A percentile compares a stretch with the other conserved stretches of the same genome.
Conservation (phyloP, 345 rosid species). For the Erysimum cheiranthoides region DNA sequence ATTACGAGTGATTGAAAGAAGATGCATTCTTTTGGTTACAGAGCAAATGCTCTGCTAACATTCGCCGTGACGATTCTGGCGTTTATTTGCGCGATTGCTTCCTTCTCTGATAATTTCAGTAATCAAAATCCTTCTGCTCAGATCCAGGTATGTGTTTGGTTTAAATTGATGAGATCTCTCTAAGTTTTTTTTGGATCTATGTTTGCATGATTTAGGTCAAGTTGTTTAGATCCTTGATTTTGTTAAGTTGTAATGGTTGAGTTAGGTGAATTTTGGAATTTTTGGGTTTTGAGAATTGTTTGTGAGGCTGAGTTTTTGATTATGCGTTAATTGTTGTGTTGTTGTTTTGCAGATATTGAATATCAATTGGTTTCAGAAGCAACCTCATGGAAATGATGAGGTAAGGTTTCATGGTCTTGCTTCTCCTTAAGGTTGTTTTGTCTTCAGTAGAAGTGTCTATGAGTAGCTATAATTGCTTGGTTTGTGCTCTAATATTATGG, state of each 20-base stretch:
- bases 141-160: slow-evolving; percentile 65
- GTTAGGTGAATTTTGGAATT: not conserved
- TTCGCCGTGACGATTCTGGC: slow-evolving; percentile 83
- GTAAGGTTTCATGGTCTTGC: slow-evolving; percentile 44
- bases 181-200: slow-evolving; percentile 6
- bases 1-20: not conserved
- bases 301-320: not conserved
- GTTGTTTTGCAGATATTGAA: slow-evolving; percentile 67
- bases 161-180: slow-evolving; percentile 6
- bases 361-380: slow-evolving; percentile 95
- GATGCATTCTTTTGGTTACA: slow-evolving; percentile 90
- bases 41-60: slow-evolving; percentile 85
- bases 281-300: not conserved
- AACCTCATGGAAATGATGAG: slow-evolving; percentile 92
- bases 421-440: not conserved
- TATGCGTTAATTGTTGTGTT: slow-evolving; percentile 14
- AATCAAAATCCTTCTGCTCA: slow-evolving; percentile 74
- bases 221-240: slow-evolving; percentile 21
- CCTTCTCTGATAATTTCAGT: slow-evolving; percentile 87
- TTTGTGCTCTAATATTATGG: not conserved
- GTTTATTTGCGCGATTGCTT: slow-evolving; percentile 78
- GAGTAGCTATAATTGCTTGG: slow-evolving; percentile 21
- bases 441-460: slow-evolving; percentile 4
- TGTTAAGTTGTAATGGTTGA: slow-evolving; percentile 12
- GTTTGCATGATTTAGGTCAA: not conserved